phyloP scores from a whole-genome alignment of 1,284 basidiomycete species.

The Sanghuangporus weigelae region DNA sequence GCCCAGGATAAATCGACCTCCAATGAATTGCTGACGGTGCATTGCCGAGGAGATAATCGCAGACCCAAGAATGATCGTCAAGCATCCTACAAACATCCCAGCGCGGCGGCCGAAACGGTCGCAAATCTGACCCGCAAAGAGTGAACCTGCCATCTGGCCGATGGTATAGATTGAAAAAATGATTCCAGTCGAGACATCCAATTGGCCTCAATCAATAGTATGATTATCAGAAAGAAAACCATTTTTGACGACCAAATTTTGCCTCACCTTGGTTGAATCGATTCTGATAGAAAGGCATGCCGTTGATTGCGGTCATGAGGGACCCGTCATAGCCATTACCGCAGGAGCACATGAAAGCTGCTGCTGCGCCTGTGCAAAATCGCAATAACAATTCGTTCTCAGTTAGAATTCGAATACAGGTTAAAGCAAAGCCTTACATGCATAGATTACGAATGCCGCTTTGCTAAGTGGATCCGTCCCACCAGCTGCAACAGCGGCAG shows the following conservation, averaged over 20 bases:
- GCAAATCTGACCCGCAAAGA: conserved; percentile 22
- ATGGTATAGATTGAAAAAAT: conserved; percentile 24
- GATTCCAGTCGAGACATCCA: conserved; percentile 20
- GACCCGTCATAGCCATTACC: conserved; percentile 19
- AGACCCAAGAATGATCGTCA: conserved; percentile 19
- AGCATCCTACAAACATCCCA: conserved; percentile 28
- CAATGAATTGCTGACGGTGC: conserved; percentile 22
- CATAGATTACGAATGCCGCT: conserved; percentile 19
- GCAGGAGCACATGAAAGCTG: conserved; percentile 16
- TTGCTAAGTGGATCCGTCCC: conserved; percentile 16
- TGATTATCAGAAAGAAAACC: neutral
- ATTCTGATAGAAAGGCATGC: conserved; percentile 14
- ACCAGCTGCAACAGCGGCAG: conserved; percentile 16
- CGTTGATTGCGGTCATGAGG: conserved; percentile 20
- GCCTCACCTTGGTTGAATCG: neutral
- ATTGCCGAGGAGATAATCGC: conserved; percentile 25
- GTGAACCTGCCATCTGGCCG: conserved; percentile 24
- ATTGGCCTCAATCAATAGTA: conserved; percentile 10
- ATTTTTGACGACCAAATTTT: neutral
- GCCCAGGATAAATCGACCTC: conserved; percentile 31
- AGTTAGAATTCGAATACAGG: neutral
- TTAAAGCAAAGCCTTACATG: conserved; percentile 10
- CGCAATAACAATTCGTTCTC: neutral
- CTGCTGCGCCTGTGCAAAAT: conserved; percentile 11
- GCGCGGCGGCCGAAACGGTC: conserved; percentile 29